phyloP scores from a whole-genome alignment of 441 rosid genomes.

The Brassica hybrid region DNA sequence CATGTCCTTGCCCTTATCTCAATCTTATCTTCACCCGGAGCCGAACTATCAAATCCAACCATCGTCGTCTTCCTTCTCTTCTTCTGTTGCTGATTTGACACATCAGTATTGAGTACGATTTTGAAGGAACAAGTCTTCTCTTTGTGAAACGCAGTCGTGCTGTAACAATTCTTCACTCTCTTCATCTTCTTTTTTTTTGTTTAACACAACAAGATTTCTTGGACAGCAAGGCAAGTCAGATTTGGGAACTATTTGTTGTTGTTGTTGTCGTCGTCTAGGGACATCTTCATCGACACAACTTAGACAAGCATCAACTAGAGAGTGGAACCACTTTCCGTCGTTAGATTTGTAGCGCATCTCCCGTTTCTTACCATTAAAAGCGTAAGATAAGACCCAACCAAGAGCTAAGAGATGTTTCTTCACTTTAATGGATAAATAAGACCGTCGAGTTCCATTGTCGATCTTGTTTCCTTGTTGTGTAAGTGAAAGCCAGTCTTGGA shows the following conservation, averaged over 20 bases:
- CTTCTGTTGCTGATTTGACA: slow-evolving; percentile 3
- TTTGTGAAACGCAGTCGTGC: too few relatives aligned
- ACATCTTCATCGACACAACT: background rate
- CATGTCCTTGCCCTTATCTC: slow-evolving; percentile 43
- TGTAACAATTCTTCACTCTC: background rate
- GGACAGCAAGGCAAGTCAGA: background rate
- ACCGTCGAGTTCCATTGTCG: background rate
- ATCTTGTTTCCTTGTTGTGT: slow-evolving; percentile 3
- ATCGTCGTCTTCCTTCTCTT: slow-evolving; percentile 49
- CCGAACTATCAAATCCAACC: too few relatives aligned
- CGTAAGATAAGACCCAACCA: slow-evolving; percentile 33
- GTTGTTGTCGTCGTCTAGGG: background rate
- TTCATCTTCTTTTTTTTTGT: background rate
- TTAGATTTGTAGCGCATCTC: slow-evolving; percentile 36
- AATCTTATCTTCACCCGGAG: background rate
- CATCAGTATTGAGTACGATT: background rate
- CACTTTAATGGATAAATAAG: slow-evolving; percentile 9
- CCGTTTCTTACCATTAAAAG: background rate
- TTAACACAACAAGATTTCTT: background rate
- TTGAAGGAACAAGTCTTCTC: background rate
- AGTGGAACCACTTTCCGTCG: slow-evolving; percentile 11
- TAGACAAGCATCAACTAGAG: slow-evolving; percentile 29
- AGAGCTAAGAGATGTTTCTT: slow-evolving; percentile 40
- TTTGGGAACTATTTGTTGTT: background rate
- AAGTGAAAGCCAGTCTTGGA: slow-evolving; percentile 26